A percentile compares a stretch with the other conserved stretches of the same genome.
Conservation (phyloP, 2,329 filamentous ascomycete species). For the Cercospora sp. region DNA sequence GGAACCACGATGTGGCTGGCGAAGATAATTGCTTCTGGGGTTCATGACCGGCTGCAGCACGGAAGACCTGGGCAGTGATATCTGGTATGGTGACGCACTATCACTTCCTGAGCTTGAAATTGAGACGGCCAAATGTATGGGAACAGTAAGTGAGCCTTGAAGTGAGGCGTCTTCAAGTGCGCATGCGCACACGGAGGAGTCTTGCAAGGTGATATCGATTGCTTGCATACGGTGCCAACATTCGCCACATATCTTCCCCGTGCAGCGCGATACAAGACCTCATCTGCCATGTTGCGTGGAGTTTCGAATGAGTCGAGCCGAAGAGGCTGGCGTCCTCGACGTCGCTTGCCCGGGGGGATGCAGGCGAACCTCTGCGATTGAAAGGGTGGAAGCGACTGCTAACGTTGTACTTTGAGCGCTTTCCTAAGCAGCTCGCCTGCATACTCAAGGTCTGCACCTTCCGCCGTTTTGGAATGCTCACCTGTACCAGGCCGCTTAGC, state of each 20-base stretch:
- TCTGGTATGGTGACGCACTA: background rate
- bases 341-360: background rate
- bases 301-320: background rate
- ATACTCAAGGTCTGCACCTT: background rate
- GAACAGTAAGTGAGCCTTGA: background rate
- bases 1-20: background rate
- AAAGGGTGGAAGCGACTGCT: background rate
- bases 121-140: background rate
- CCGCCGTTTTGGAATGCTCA: background rate
- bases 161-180: background rate
- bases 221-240: background rate
- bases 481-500: background rate
- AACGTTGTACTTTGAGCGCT: background rate
- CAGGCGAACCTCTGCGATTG: background rate
- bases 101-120: background rate
- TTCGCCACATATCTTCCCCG: background rate
- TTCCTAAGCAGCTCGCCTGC: background rate
- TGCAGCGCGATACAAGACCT: background rate
- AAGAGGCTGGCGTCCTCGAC: background rate
- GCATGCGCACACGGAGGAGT: background rate
- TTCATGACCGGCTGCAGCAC: background rate
- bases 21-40: background rate
- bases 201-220: background rate
- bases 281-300: background rate
- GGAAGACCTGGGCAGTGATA: background rate